Evolutionary conservation across 2,329 filamentous ascomycete species (phyloP).

Genomic region (Aureobasidium sp.): DNA sequence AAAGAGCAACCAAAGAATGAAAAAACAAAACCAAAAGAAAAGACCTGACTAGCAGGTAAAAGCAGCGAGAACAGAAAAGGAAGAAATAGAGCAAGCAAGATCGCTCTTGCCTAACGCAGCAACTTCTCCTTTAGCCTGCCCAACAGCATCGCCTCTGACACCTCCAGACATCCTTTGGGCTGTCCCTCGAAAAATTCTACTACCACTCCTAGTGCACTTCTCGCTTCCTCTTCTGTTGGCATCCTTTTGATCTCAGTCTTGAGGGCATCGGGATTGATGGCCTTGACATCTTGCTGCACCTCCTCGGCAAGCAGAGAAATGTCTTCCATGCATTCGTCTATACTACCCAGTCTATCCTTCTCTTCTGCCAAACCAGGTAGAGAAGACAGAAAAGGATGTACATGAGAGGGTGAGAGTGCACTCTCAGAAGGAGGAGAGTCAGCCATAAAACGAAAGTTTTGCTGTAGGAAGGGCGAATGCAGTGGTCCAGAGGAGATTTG

Average conservation of each 20-base stretch:
- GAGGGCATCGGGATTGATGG: neutral
- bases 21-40: neutral
- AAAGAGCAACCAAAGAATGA: neutral
- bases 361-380: neutral
- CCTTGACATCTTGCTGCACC: neutral
- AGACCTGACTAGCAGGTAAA: neutral
- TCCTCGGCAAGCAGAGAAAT: conserved; percentile 5
- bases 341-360: conserved; percentile 22
- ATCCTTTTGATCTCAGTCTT: conserved; percentile 1
- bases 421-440: conserved; percentile 34
- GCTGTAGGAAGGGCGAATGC: conserved; percentile 41
- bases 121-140: conserved; percentile 81
- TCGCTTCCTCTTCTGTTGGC: conserved; percentile 74
- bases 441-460: conserved; percentile 64
- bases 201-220: conserved; percentile 71
- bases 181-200: conserved; percentile 72
- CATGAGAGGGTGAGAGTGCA: neutral
- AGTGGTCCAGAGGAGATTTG: neutral
- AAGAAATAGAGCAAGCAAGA: too few relatives aligned
- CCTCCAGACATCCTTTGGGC: conserved; percentile 60
- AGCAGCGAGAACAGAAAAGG: neutral
- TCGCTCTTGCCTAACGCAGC: conserved; percentile 40
- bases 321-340: conserved; percentile 35
- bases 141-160: conserved; percentile 68
- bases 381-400: neutral